Conservation (phyloP, 768 basidiomycete genomes). For the Brasilioporus rufonigricans region DNA sequence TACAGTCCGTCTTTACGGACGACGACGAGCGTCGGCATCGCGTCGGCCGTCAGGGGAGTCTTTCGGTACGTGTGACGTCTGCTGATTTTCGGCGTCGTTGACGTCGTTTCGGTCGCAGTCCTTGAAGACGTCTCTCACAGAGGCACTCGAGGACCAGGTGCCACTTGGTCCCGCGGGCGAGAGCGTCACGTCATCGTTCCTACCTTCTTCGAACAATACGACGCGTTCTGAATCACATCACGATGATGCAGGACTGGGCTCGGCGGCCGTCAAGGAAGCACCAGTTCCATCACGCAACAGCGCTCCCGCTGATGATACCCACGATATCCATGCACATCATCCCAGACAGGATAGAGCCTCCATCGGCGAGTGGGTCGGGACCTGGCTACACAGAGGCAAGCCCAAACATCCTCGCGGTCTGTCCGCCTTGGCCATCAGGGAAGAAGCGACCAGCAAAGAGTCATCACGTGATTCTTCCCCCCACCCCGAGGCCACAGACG, state of each 20-base stretch:
- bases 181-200: constrained; percentile 10
- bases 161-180: constrained; percentile 30
- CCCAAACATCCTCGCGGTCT: constrained; percentile 26
- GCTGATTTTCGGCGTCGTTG: not conserved
- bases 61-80: constrained; percentile 42
- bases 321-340: constrained; percentile 9
- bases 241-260: not conserved
- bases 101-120: constrained; percentile 32
- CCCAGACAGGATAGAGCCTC: constrained; percentile 34
- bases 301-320: constrained; percentile 3
- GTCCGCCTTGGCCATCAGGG: constrained; percentile 19
- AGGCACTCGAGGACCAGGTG: constrained; percentile 52
- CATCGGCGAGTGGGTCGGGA: constrained; percentile 76
- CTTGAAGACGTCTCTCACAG: constrained; percentile 43
- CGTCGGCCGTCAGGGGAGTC: constrained; percentile 57
- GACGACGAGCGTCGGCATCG: constrained; percentile 43
- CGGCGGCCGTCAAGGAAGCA: not conserved
- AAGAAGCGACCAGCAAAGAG: constrained; percentile 20
- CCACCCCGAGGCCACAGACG: constrained; percentile 9
- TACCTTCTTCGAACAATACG: not conserved
- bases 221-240: not conserved
- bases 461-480: constrained; percentile 24
- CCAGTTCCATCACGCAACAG: constrained; percentile 6
- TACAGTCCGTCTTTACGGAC: constrained; percentile 61
- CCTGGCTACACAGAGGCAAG: constrained; percentile 63